Conservation (phyloP, 441 rosid genomes). For the Pelargonium citronellum region DNA sequence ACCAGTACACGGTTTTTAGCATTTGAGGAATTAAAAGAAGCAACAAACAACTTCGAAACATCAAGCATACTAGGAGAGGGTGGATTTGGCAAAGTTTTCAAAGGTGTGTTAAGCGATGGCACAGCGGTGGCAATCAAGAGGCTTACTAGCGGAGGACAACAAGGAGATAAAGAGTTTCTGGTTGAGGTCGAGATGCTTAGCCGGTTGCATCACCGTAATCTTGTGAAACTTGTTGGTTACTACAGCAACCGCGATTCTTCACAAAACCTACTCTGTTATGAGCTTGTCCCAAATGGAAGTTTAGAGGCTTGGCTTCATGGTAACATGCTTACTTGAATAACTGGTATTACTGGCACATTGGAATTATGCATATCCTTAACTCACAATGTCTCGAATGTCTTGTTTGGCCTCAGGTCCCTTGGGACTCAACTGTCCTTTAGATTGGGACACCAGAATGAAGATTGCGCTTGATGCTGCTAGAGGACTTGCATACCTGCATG, state of each 20-base stretch:
- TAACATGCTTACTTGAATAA: constrained; percentile 27
- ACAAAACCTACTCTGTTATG: constrained; percentile 79
- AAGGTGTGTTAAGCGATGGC: constrained; percentile 78
- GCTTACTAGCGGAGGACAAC: constrained; percentile 85
- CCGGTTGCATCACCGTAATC: constrained; percentile 91
- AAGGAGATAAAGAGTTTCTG: constrained; percentile 82
- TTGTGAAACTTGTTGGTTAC: constrained; percentile 86
- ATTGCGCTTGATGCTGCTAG: constrained; percentile 93
- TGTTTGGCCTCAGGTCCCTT: constrained; percentile 60
- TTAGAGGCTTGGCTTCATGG: constrained; percentile 95
- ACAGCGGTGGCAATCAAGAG: constrained; percentile 84
- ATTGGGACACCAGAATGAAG: constrained; percentile 81
- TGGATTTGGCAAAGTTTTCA: constrained; percentile 79
- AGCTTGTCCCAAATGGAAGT: constrained; percentile 92
- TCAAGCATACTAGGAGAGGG: constrained; percentile 86
- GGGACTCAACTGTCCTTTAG: constrained; percentile 77
- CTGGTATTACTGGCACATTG: constrained; percentile 9
- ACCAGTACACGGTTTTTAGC: constrained; percentile 76
- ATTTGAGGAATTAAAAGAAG: constrained; percentile 85
- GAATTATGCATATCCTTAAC: not conserved
- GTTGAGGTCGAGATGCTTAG: constrained; percentile 98
- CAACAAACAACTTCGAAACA: constrained; percentile 63
- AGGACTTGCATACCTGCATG: constrained; percentile 85
- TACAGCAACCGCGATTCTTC: constrained; percentile 76
- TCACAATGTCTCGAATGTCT: not conserved